Evolutionary conservation across 148 eudicot genomes (phyloP), one percentile per base, ranked within the genome.

Genomic region (Heliosperma pusillum): DNA sequence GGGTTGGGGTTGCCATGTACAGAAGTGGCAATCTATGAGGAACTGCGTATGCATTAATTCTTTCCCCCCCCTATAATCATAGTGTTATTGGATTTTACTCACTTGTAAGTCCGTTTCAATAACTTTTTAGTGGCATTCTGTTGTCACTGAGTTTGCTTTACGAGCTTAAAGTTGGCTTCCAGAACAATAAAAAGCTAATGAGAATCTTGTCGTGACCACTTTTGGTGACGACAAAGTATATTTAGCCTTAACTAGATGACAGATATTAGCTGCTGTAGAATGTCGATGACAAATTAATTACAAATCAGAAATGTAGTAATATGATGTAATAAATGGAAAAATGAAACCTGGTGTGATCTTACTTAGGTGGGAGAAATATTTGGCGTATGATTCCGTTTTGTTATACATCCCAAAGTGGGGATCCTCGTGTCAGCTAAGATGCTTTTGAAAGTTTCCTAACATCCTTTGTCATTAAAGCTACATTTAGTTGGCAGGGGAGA

Each of bases 331-430:
- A n/a, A n/a, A n/a, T 45, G 25, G 45, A 69, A 67, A 67, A 45
- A 24, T 45, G 57, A 44, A 67, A 69, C 25, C 26, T 69, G 16
- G 71, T 69, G 71, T 69, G 22, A 45, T 69, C 56, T 44, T 44
- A 13, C 55, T 50, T 50, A 45, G 30, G 19, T 4, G 56, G n/a
- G 30, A 24, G 27, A 44, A 69, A 21, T 44, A 20, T 69, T 45
- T 5, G 30, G 29, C 29, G 4, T 69, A 26, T 36, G 50, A 19
- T 36, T 19, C 45, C 25, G 11, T 66, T 50, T 50, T 50, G 17
- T 13, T 11, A 17, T 17, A 66, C 25, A 33, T 10, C 13, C 40
- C 50, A 12, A 5, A 21, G 19, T 45, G 30, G 71, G n/a, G 45
- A 44, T 21, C 29, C 29, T 69, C 16, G 24, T 66, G 50, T 22